Base-by-base conservation (phyloP, 2,329 filamentous ascomycete genomes). In the Cercospora brassicicola region DNA sequence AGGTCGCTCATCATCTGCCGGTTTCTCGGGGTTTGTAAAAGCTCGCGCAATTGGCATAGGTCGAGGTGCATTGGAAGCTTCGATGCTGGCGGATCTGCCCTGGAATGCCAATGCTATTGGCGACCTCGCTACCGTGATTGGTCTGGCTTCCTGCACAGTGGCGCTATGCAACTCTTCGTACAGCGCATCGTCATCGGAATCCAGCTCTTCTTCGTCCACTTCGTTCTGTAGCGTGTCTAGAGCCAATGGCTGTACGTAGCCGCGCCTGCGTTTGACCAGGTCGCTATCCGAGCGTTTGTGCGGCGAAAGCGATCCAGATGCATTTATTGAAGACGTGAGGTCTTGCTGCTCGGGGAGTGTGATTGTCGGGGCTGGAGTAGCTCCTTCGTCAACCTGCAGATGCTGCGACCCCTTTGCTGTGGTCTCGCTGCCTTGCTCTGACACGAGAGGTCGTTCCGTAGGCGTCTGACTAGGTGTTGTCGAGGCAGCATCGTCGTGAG, bases 121-220 rank as follows among this genome's bases (percentile, higher is more conserved):
- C 13, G 87, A 90, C 51, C 91, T 87, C n/a, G 93, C 92, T 8
- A 95, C 89, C 1, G 87, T 86, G 71, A 96, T 88, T 2, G 92
- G 90, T 76, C 90, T 90, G n/a, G 93, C 93, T 81, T 97, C 88
- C 76, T 95, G 87, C 18, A 96, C 82, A 2, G 90, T 93, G 30
- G 93, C 93, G 65, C 88, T 91, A 74, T 92, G 91, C 65, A 96
- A 82, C 80, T 96, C 93, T 66, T 96, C 91, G 87, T 96, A 63
- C 51, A 78, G 71, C 11, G 79, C 76, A 26, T 75, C 75, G 76
- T 95, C 92, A 77, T 94, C 91, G n/a, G 91, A 89, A 48, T 88
- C 81, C 76, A 86, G 86, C 6, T 64, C 62, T 2, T 36, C 62
- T 51, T 84, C 82, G 20, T 79, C 75, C 62, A 82, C 79, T 62